Evolutionary conservation across 305 asterid species (phyloP), one percentile per base, ranked within the genome.

Genomic region (Solanum hybrid): DNA sequence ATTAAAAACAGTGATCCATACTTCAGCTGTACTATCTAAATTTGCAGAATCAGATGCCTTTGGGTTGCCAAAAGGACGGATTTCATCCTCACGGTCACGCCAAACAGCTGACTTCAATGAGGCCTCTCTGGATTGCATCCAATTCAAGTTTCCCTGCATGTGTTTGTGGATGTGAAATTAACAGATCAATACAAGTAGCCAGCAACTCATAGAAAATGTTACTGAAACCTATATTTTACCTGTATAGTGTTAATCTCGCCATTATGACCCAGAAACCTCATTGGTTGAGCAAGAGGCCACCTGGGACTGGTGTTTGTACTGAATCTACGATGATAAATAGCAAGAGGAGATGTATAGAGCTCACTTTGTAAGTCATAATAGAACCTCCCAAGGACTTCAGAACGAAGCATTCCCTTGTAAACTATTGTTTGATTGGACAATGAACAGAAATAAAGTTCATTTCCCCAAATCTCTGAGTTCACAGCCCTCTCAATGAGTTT

Each of bases 221-320:
- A 89, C 87, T 91, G 85, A 57, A 87, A 33, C 51, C 57, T 83
- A 84, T 37, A 89, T 82, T 88, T 61, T 90, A 96, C 99, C 99
- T 97, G 99, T 92, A 97, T 96, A 80, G 99, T 97, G 93, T 97
- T 97, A 94, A 97, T 97, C 95, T 97, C 99, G 91, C 99, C 99
- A 93, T 97, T 97, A 92, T 97, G 99, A 91, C 99, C 99, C 88
- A 97, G 98, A 89, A 97, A 97, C 94, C 99, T 95, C 99, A 97
- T 97, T 82, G 99, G 99, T 89, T 97, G 99, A 91, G 99, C 99
- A 86, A 97, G 95, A 89, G 98, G 99, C 99, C 99, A 97, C 93
- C 98, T 95, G 31, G 99, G 99, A 92, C 96, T 97, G 86, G 99
- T 97, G 92, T 97, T 97, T 69, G 99, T 97, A 93, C 99, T 97